phyloP scores from a whole-genome alignment of 1,139 yeast genomes.

The Suhomyces choctaworum region DNA sequence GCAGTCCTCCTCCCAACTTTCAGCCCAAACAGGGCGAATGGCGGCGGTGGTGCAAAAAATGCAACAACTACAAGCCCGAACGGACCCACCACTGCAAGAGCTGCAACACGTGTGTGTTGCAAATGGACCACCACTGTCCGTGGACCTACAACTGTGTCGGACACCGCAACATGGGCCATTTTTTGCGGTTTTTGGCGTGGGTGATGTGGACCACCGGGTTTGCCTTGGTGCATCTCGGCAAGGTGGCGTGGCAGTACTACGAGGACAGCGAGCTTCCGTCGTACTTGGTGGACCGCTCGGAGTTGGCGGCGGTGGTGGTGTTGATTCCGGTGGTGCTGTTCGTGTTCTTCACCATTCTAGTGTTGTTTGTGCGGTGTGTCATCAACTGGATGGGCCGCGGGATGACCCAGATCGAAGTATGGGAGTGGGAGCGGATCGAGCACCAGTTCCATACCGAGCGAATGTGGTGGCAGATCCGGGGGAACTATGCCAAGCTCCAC shows the following conservation, averaged over 20 bases:
- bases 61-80: conserved; percentile 68
- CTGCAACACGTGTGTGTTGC: conserved; percentile 61
- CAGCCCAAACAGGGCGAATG: conserved; percentile 41
- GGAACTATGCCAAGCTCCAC: conserved; percentile 47
- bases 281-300: conserved; percentile 54
- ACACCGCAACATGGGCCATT: conserved; percentile 75
- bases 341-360: conserved; percentile 55
- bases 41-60: conserved; percentile 66
- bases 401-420: conserved; percentile 87
- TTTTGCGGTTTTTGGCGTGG: conserved; percentile 74
- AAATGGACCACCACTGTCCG: conserved; percentile 86
- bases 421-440: conserved; percentile 87
- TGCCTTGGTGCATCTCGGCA: conserved; percentile 44
- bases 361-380: conserved; percentile 63
- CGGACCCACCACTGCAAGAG: conserved; percentile 77
- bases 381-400: conserved; percentile 60
- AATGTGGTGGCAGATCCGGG: conserved; percentile 51
- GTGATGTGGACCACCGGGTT: conserved; percentile 57
- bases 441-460: conserved; percentile 57
- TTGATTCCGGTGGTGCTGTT: conserved; percentile 58
- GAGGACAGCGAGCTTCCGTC: conserved; percentile 56
- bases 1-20: conserved; percentile 51
- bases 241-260: conserved; percentile 50
- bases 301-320: conserved; percentile 57
- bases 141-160: conserved; percentile 91